A percentile compares a stretch with the other conserved stretches of the same genome.
phyloP scores from a whole-genome alignment of 164 flowering plant species.

The Pachysandra terminalis region DNA sequence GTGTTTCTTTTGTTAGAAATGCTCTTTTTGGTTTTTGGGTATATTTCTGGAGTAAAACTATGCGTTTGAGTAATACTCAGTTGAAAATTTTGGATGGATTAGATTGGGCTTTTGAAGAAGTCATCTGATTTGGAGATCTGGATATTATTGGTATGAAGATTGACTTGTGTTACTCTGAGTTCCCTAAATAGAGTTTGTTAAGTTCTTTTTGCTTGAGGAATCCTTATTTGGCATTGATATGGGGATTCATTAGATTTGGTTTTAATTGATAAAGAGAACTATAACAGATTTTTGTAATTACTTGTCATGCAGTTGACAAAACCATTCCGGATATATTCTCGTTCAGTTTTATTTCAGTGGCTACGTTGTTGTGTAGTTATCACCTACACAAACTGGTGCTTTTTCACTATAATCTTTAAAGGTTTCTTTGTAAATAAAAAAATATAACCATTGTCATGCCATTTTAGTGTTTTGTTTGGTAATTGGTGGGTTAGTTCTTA shows the following conservation, averaged over 20 bases:
- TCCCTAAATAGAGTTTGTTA: background rate
- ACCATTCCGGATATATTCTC: too few relatives aligned
- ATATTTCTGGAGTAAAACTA: background rate
- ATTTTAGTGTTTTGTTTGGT: background rate
- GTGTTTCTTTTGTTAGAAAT: background rate
- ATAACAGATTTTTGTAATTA: background rate
- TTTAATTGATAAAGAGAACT: too few relatives aligned
- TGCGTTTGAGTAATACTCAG: background rate
- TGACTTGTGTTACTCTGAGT: too few relatives aligned
- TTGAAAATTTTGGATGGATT: background rate
- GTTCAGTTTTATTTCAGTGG: background rate
- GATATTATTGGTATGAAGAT: too few relatives aligned
- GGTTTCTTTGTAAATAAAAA: too few relatives aligned
- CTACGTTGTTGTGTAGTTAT: background rate
- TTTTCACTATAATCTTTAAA: background rate
- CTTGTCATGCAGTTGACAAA: background rate
- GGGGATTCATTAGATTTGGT: background rate
- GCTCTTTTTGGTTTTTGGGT: background rate
- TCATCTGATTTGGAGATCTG: too few relatives aligned
- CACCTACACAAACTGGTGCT: background rate
- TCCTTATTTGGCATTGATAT: background rate
- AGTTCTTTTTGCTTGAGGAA: too few relatives aligned
- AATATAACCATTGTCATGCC: background rate
- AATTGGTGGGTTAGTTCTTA: background rate
- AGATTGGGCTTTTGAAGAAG: background rate